Base-by-base conservation (phyloP, 1,284 basidiomycete genomes). In the Malassezia sympodialis region DNA sequence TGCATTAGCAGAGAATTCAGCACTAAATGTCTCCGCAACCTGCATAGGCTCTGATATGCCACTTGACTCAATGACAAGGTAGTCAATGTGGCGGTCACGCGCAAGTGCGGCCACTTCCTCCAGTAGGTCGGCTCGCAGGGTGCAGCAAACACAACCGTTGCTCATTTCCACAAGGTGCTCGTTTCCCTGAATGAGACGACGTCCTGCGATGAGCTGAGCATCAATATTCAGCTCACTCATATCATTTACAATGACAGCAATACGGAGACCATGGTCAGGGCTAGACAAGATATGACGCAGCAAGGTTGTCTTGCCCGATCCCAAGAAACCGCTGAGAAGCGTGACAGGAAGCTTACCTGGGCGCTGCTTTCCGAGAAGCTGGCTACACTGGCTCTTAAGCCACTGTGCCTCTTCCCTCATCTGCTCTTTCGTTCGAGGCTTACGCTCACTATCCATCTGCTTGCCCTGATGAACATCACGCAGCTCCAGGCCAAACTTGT, bases 101-200 rank as follows among this genome's bases (percentile, higher is more conserved):
- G 78, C 77, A 1, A 79, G 63, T 5, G 62, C 62, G 0, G 77
- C 76, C 12, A 79, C 75, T 55, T 79, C 76, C 53, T 79, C 78
- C n/a, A 79, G 66, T 30, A 79, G 57, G 53, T 79, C 78, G 6
- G 76, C 77, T 31, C 78, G 75, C 1, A 79, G 69, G 0, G 78
- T 79, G 60, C 78, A 79, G 69, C 78, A 79, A 52, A 79, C 78
- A 61, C 78, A 79, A 0, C 77, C 76, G 62, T 70, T 79, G 61
- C 78, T 75, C 74, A 79, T 76, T 65, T 77, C 73, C 0, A 79
- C 75, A 4, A 79, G 66, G 27, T 72, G 72, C 61, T 79, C 78
- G 42, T 76, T 73, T 39, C 69, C 69, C 51, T 77, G 74, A 5
- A 73, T 75, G 28, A 78, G 64, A 40, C 77, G 71, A 60, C 78